phyloP scores from a whole-genome alignment of 129 eudicot genomes.

The Apium graveolens region DNA sequence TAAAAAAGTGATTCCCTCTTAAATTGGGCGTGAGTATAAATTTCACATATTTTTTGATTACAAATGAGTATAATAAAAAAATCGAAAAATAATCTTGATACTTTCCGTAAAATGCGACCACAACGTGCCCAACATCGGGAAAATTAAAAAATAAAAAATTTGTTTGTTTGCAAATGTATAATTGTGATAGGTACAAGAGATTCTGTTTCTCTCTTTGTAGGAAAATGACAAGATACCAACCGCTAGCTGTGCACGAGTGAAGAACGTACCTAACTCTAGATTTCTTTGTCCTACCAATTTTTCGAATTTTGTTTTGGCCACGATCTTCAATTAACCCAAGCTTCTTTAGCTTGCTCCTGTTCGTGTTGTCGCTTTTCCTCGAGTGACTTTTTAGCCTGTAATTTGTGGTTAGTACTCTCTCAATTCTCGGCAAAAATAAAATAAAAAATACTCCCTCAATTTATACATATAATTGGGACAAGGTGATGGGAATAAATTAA shows the following conservation, averaged over 20 bases:
- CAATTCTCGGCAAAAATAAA: no score
- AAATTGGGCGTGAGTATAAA: no score
- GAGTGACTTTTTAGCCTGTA: not conserved
- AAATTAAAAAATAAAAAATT: not conserved
- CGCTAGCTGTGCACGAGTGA: constrained; percentile 7
- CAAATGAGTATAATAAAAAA: no score
- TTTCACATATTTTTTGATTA: no score
- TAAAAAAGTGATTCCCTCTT: no score
- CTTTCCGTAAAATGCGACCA: not conserved
- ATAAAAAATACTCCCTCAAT: no score
- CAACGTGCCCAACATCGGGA: not conserved
- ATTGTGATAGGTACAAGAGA: not conserved
- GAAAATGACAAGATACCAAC: constrained; percentile 5
- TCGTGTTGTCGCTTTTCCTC: no score
- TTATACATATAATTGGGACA: no score
- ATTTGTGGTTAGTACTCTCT: no score
- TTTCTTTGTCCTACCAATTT: not conserved
- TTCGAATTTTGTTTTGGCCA: not conserved
- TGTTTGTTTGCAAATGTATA: not conserved
- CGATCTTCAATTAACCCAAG: not conserved
- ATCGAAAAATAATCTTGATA: not conserved
- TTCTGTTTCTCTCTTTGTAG: not conserved
- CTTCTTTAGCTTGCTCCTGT: not conserved
- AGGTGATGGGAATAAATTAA: no score
- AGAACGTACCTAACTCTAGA: constrained; percentile 1